Conservation (phyloP, 257 asterid species). For the Ilex asprella region DNA sequence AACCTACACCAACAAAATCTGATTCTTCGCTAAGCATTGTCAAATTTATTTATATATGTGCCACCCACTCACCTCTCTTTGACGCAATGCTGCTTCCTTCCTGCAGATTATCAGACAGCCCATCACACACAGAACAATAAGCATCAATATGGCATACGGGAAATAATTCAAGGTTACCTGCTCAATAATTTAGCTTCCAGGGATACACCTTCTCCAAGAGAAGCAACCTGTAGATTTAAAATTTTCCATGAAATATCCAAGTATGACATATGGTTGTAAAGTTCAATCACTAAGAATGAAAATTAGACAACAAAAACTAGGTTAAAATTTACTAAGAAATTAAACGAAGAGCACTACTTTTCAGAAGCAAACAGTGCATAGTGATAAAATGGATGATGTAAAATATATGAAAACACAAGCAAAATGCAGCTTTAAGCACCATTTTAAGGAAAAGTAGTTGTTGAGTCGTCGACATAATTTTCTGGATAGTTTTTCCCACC, state of each 20-base stretch:
- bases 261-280: too few species aligned
- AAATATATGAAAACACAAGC: too few species aligned
- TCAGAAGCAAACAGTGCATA: too few species aligned
- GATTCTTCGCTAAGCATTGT: not conserved
- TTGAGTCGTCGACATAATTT: not conserved
- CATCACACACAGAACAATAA: slow-evolving; percentile 29
- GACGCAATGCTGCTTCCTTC: slow-evolving; percentile 96
- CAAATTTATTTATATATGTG: not conserved
- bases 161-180: slow-evolving; percentile 45
- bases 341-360: not conserved
- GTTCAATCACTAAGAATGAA: too few species aligned
- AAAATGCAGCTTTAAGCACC: too few species aligned
- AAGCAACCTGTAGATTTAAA: slow-evolving; percentile 61
- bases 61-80: slow-evolving; percentile 66
- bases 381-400: too few species aligned
- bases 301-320: not conserved
- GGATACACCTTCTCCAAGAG: slow-evolving; percentile 94
- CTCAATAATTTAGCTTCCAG: slow-evolving; percentile 88
- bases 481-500: not conserved
- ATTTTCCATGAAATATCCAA: not conserved
- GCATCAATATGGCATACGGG: slow-evolving; percentile 15
- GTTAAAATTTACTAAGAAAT: not conserved
- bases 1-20: too few species aligned
- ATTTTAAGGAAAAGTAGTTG: too few species aligned
- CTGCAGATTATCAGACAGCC: slow-evolving; percentile 45